Base-by-base conservation (phyloP, 2,329 filamentous ascomycete genomes). In the Pseudocercospora musae region DNA sequence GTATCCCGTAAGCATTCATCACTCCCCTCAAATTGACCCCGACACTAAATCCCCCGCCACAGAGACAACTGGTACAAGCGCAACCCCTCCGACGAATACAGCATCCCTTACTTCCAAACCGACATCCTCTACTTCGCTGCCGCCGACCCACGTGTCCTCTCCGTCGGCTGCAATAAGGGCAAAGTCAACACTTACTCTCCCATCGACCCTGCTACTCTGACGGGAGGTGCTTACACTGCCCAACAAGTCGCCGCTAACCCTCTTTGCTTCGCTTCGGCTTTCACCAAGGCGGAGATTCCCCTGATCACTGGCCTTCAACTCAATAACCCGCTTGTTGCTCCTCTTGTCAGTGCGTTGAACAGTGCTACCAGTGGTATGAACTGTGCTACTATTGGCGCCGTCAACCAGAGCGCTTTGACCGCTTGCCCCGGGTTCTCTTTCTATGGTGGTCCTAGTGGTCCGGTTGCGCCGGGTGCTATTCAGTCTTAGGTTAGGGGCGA, bases 181-280 rank as follows among this genome's bases (percentile, higher is more conserved):
- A 64, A 61, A 10, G 67, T 72, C 31, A 72, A 78, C 64, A 70
- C 69, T 33, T 77, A 73, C 69, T 68, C 69, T 29, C 66, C 68
- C 21, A 59, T 78, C 63, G 69, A 77, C 64, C 55, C 75, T 9
- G 64, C 55, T 10, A 66, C 73, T 48, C 59, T 80, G 15, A 77
- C 76, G 37, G 73, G 71, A 57, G 78, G 78, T 25, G 75, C 82
- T 0, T 78, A 80, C 60, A 82, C 79, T 63, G 64, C 72, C 4
- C 62, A 71, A 15, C 64, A 72, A 59, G 62, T 64, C 21, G 67
- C 68, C 27, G 52, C 56, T 29, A 72, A 66, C 67, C 72, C 72
- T 0, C 15, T 70, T 29, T 73, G 71, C 64, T 72, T 72, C 64
- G 69, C 63, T n/a, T 33, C 56, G 13, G 63, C 64, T 57, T 71